Conservation (phyloP, 805 yeast genomes). For the Hanseniaspora hatyaiensis region DNA sequence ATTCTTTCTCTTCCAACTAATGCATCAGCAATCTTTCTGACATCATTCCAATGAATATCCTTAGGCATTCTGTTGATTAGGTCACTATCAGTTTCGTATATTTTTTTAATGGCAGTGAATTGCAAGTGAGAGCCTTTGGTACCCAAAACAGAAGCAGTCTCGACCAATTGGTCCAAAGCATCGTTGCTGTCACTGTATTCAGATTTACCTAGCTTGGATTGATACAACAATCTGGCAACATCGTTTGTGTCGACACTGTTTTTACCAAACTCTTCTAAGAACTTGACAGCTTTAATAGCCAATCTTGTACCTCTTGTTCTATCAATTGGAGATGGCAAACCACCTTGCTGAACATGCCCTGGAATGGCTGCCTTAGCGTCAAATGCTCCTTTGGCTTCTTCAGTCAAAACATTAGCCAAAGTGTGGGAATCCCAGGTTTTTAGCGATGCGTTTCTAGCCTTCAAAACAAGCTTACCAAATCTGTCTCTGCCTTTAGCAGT, state of each 20-base stretch:
- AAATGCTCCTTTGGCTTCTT: conserved; percentile 63
- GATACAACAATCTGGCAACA: conserved; percentile 23
- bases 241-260: conserved; percentile 24
- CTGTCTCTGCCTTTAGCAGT: conserved; percentile 52
- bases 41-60: conserved; percentile 66
- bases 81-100: conserved; percentile 83
- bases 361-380: conserved; percentile 94
- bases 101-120: conserved; percentile 59
- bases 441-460: conserved; percentile 59
- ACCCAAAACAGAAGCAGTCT: conserved; percentile 74
- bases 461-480: conserved; percentile 57
- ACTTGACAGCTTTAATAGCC: conserved; percentile 58
- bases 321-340: conserved; percentile 87
- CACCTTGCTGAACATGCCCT: conserved; percentile 98
- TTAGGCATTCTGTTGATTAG: conserved; percentile 75
- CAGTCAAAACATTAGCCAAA: conserved; percentile 71
- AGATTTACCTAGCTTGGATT: conserved; percentile 22
- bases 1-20: conserved; percentile 56
- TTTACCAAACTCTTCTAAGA: conserved; percentile 37
- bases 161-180: conserved; percentile 27
- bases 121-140: conserved; percentile 63
- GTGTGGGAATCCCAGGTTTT: conserved; percentile 67
- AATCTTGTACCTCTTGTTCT: conserved; percentile 79
- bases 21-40: conserved; percentile 70
- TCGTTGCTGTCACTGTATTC: conserved; percentile 8